Evolutionary conservation across 2,329 filamentous ascomycete species (phyloP), one percentile per base, ranked within the genome.

Genomic region (Aspergillus texensis): DNA sequence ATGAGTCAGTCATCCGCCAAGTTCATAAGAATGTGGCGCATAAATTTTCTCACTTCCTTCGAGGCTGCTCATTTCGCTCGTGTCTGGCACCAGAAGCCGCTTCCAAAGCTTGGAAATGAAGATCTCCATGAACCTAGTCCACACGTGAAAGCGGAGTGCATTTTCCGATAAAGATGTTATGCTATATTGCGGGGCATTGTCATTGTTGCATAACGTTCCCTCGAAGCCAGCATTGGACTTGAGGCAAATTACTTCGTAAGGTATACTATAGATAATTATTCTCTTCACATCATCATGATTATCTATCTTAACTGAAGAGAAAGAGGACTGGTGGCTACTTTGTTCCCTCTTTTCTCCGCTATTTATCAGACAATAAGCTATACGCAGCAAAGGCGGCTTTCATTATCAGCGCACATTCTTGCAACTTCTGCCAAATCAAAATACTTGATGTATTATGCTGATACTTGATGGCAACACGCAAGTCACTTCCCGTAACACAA

Each of bases 401-500:
- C 16, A 50, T 28, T 28, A 34, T 21, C 28, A 32, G n/a, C 48
- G n/a, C 26, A 32, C 19, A 26, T 21, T 52, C 48, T 52, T 52
- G 48, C 28, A 24, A 12, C 45, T 52, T 30, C 48, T 30, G 14
- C 26, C 28, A 32, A 52, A 30, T n/a, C 48, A 52, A 52, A 62
- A 36, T 36, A 50, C 32, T 34, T 53, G 32, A 53, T 46, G 30
- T 19, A 54, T 41, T 55, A 60, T 54, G 48, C 41, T 11, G 21
- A 54, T 54, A 60, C 53, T 26, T 36, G 52, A 56, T n/a, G 21
- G 21, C 21, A 36, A 56, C 21, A 53, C 26, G 21, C 60, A 45
- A n/a, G 26, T 39, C 57, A 63, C 59, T 53, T 45, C 53, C 45
- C 53, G 53, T 30, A 60, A 57, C 11, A 57, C 19, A 57, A 19